Evolutionary conservation across 371 early-diverging fungal genomes (phyloP), one percentile per base, ranked within the genome.

Genomic region (Mortierella polycephala): DNA sequence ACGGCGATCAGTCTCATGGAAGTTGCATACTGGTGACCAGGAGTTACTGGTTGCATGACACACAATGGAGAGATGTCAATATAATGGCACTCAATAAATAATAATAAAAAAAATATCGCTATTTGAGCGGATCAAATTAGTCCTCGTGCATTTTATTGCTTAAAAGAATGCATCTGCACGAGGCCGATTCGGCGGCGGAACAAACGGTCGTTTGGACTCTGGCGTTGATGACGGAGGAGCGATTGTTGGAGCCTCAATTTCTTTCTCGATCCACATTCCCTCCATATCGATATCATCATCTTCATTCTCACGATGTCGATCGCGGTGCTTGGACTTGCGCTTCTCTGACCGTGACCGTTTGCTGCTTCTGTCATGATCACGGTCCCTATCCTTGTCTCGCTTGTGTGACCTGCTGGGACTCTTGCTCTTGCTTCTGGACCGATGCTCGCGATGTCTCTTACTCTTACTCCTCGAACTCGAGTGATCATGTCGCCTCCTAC

Each of bases 241-340:
- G 30, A 30, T 30, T 30, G 49, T 18, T 23, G 71, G 60, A 41
- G 40, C 41, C 2, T 59, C 58, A 9, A 41, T 56, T 45, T 77
- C 73, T 58, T 82, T 85, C 67, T 85, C 85, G 1, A 85, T 83
- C 85, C 85, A 85, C 6, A 75, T 57, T 5, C 62, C 71, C 39
- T 81, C 83, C 30, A 62, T 70, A 39, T 74, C 69, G 13, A 62
- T 60, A 4, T 62, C 59, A 47, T 70, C 57, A 18, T 77, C 59
- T 1, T 58, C 47, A 40, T 59, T 54, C 41, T 57, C 60, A 45
- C n/a, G 16, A 52, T 21, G 56, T 10, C 52, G 57, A 12, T 51
- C 64, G 42, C 62, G 66, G 42, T 62, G 63, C 10, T 14, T 57
- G 1, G 66, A 66, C 18, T 37, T 56, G 63, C 74, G 60, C 57